phyloP scores from a whole-genome alignment of 2,329 filamentous ascomycete species.

The Eurotiales sp. region DNA sequence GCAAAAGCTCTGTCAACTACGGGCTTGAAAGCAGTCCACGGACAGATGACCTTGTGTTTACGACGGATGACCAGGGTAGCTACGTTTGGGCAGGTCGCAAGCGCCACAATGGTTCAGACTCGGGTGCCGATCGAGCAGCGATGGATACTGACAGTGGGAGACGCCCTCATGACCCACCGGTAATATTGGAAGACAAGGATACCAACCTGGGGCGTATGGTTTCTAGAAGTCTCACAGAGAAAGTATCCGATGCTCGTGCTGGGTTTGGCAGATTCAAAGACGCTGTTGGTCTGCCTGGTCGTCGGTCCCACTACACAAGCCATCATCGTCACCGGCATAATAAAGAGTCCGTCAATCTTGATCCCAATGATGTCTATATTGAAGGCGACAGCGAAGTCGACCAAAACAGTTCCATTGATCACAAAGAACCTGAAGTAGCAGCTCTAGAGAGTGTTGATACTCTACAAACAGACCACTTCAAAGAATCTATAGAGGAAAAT shows the following conservation, averaged over 20 bases:
- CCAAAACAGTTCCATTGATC: constrained; percentile 12
- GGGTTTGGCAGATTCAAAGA: constrained; percentile 84
- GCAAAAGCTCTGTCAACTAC: constrained; percentile 51
- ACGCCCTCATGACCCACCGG: constrained; percentile 27
- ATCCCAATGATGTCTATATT: constrained; percentile 27
- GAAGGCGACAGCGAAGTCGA: constrained; percentile 29
- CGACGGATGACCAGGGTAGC: constrained; percentile 43
- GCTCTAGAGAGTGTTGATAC: constrained; percentile 19
- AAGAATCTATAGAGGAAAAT: constrained; percentile 17
- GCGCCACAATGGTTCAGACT: constrained; percentile 38
- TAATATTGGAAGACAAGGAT: constrained; percentile 35
- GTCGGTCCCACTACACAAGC: constrained; percentile 32
- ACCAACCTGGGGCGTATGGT: constrained; percentile 58
- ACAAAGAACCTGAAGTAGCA: constrained; percentile 19
- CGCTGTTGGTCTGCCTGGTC: constrained; percentile 59
- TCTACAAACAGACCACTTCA: constrained; percentile 13
- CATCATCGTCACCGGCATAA: constrained; percentile 27
- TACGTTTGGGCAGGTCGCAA: constrained; percentile 44
- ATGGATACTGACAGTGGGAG: constrained; percentile 29
- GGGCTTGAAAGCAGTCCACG: constrained; percentile 27
- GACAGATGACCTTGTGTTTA: constrained; percentile 42
- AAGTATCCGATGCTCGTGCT: constrained; percentile 74
- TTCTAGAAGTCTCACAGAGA: constrained; percentile 75
- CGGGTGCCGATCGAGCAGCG: constrained; percentile 26
- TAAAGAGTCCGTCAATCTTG: constrained; percentile 32